Conservation (phyloP, 2,329 filamentous ascomycete species). For the Sphaerulina populicola region DNA sequence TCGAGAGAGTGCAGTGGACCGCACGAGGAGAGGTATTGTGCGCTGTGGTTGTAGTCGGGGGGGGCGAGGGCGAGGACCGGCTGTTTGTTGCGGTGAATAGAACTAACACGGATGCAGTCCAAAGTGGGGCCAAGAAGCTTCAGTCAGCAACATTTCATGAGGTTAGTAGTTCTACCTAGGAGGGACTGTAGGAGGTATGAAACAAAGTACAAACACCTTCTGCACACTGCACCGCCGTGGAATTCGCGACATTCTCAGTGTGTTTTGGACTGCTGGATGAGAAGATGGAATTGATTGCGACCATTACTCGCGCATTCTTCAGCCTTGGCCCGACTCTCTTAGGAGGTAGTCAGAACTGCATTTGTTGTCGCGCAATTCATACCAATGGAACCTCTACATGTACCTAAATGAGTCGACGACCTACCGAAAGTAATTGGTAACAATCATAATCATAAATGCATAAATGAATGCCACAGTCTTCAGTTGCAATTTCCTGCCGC, state of each 20-base stretch:
- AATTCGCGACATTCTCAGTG: too few relatives aligned
- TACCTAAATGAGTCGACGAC: too few relatives aligned
- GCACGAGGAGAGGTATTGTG: not conserved
- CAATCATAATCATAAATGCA: too few relatives aligned
- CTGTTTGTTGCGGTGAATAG: not conserved
- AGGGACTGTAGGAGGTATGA: too few relatives aligned
- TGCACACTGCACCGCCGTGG: not conserved
- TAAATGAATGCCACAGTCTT: not conserved
- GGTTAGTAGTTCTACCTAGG: too few relatives aligned
- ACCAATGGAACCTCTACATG: too few relatives aligned
- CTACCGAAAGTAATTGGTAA: too few relatives aligned
- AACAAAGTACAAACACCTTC: constrained; percentile 1
- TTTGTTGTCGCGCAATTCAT: not conserved
- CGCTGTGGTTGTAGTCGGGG: not conserved
- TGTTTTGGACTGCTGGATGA: not conserved
- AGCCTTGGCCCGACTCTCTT: not conserved
- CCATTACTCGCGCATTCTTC: not conserved
- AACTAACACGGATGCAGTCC: not conserved
- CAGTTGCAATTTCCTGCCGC: not conserved
- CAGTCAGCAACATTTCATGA: not conserved
- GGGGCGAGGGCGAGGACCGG: not conserved
- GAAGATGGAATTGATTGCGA: not conserved
- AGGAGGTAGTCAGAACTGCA: too few relatives aligned
- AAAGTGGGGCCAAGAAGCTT: not conserved
- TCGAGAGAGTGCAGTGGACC: not conserved